Conservation (phyloP, 2,329 filamentous ascomycete species). For the Aureobasidium mangrovei region DNA sequence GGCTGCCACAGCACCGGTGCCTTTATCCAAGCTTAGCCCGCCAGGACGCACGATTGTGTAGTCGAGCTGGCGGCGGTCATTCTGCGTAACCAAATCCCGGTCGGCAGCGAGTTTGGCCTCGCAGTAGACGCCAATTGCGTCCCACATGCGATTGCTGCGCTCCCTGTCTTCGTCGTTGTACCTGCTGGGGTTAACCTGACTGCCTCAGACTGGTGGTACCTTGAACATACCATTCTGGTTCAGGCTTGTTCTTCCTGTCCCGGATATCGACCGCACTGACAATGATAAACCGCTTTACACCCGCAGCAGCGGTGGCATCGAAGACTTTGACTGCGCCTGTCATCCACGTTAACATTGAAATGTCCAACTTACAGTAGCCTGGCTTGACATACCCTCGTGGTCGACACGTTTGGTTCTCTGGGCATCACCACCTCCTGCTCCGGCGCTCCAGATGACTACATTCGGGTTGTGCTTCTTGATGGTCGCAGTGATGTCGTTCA, state of each 20-base stretch:
- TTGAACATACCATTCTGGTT: constrained; percentile 31
- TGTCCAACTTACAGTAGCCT: background rate
- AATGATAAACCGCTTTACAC: constrained; percentile 55
- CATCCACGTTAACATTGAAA: background rate
- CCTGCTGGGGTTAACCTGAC: background rate
- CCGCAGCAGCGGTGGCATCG: constrained; percentile 47
- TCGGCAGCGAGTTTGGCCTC: constrained; percentile 38
- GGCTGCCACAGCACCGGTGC: constrained; percentile 32
- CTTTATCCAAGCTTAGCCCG: constrained; percentile 39
- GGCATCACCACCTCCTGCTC: constrained; percentile 32
- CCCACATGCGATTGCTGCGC: constrained; percentile 32
- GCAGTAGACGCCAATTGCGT: constrained; percentile 33
- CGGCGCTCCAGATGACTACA: constrained; percentile 26
- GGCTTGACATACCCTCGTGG: constrained; percentile 35
- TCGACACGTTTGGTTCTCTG: constrained; percentile 52
- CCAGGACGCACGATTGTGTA: constrained; percentile 41
- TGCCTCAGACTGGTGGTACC: background rate
- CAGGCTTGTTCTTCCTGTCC: constrained; percentile 30
- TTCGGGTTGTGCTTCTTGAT: constrained; percentile 30
- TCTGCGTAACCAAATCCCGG: constrained; percentile 31
- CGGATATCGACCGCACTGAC: constrained; percentile 54
- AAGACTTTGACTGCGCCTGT: constrained; percentile 53
- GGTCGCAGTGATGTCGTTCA: constrained; percentile 30
- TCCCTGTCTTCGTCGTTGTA: constrained; percentile 33
- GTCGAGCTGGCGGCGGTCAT: constrained; percentile 31